Evolutionary conservation across 2,329 filamentous ascomycete genomes (phyloP).

Genomic region (Allantophomopsis cytisporea): DNA sequence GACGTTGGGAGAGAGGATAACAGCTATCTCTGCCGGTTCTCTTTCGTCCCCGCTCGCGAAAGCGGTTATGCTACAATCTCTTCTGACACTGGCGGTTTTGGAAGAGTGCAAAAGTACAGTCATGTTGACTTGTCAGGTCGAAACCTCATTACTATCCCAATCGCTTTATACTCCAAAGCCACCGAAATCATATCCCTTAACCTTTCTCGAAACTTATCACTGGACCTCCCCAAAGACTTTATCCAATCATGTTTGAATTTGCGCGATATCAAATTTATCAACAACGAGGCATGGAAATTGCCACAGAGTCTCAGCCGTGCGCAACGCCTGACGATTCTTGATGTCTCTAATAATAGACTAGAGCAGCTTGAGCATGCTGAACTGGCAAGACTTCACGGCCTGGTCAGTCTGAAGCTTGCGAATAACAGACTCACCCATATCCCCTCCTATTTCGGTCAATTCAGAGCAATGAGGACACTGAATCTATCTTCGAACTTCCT

Average conservation of each 20-base stretch:
- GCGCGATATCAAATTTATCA: conserved; percentile 89
- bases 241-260: conserved; percentile 86
- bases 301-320: conserved; percentile 77
- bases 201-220: conserved; percentile 77
- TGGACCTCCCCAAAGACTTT: conserved; percentile 92
- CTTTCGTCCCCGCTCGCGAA: conserved; percentile 82
- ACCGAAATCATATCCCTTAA: conserved; percentile 91
- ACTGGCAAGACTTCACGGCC: conserved; percentile 57
- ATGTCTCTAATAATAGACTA: conserved; percentile 87
- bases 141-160: conserved; percentile 89
- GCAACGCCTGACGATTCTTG: conserved; percentile 70
- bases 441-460: conserved; percentile 71
- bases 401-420: conserved; percentile 82
- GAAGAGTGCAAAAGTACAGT: conserved; percentile 78
- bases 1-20: conserved; percentile 95
- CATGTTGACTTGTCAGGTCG: conserved; percentile 85
- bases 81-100: conserved; percentile 68
- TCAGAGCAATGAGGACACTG: conserved; percentile 65
- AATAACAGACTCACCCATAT: conserved; percentile 80
- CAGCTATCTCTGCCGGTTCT: conserved; percentile 90
- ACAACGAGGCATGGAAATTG: conserved; percentile 80
- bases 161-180: conserved; percentile 82
- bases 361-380: conserved; percentile 80
- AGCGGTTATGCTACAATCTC: conserved; percentile 63
- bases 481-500: conserved; percentile 93